These are phyloP conservation scores for Kuraishia cidri DNA, from an alignment of 805 yeast species.

Conservation along the genomic window DNA sequence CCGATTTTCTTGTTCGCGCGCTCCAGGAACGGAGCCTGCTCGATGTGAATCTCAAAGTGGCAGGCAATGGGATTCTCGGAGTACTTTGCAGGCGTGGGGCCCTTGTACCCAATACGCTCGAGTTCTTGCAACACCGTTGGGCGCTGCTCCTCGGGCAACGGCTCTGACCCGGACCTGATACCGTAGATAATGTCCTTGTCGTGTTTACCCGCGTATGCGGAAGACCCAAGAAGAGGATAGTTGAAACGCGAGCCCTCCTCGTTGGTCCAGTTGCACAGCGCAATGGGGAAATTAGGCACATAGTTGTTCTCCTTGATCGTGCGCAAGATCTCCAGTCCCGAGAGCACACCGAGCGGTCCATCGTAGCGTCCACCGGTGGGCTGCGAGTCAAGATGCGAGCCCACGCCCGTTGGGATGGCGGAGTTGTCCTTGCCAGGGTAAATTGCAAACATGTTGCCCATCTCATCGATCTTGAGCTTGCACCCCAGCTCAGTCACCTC, in stretches of 20 bases:
- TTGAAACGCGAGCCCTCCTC: slow-evolving; percentile 78
- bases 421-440: slow-evolving; percentile 44
- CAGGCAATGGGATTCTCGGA: slow-evolving; percentile 48
- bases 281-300: slow-evolving; percentile 56
- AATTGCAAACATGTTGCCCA: slow-evolving; percentile 63
- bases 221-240: slow-evolving; percentile 54
- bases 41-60: slow-evolving; percentile 69
- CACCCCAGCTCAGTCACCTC: slow-evolving; percentile 50
- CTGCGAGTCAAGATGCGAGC: slow-evolving; percentile 70
- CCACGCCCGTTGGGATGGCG: slow-evolving; percentile 57
- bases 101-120: slow-evolving; percentile 53
- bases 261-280: slow-evolving; percentile 62
- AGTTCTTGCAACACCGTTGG: slow-evolving; percentile 46
- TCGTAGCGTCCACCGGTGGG: slow-evolving; percentile 76
- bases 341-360: slow-evolving; percentile 60
- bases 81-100: slow-evolving; percentile 38
- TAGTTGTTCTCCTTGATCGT: slow-evolving; percentile 53
- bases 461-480: slow-evolving; percentile 44
- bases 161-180: slow-evolving; percentile 45
- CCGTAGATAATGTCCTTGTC: slow-evolving; percentile 38
- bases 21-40: slow-evolving; percentile 68
- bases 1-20: slow-evolving; percentile 47
- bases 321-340: slow-evolving; percentile 59
- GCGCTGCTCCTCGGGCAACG: slow-evolving; percentile 27
- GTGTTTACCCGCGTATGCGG: slow-evolving; percentile 54